Base-by-base conservation (phyloP, 1,284 basidiomycete species). In the Sanguinoderma infundibulare region DNA sequence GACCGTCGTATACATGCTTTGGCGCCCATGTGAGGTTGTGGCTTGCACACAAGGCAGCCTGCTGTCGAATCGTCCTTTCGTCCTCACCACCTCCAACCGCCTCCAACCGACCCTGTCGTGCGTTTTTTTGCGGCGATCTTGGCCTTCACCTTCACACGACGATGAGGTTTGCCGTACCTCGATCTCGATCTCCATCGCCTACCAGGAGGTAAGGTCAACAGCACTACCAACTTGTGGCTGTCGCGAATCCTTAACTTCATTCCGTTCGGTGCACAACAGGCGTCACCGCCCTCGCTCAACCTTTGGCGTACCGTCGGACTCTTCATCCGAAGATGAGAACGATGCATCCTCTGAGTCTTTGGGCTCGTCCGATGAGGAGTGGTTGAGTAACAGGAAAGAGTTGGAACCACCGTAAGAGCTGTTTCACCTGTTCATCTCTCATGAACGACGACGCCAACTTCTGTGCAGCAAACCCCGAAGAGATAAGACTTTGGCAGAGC, bases 121-220 rank as follows among this genome's bases (percentile, higher is more conserved):
- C n/a, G 49, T n/a, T n/a, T 22, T 24, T 6, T 34, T 51, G 5
- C 42, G 2, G 5, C 20, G 5, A 34, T 20, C 34, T 34, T n/a
- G 15, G 32, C 30, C 17, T 35, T 15, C 46, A n/a, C 30, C 17
- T 35, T 15, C 46, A n/a, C 46, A 17, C 17, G 28, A 57, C 6
- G 32, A 90, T 90, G 88, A 80, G 85, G 32, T 90, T 87, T 70
- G 79, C 84, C 69, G 81, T 82, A 55, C 86, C 87, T 24, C 78
- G 86, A 67, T 87, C 87, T 2, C 71, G 78, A 0, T 86, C 87
- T 5, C 82, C 86, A 2, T 88, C 87, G n/a, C 85, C 86, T 26
- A 79, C 76, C 15, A 78, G 83, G 71, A 76, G 76, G 83, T 86
- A 69, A 59, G 77, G 66, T 26, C 32, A 42, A 36, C 30, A 17